These are phyloP conservation scores for Arxiozyma telluris DNA, from an alignment of 1,139 yeast genomes.

Conservation along the genomic window DNA sequence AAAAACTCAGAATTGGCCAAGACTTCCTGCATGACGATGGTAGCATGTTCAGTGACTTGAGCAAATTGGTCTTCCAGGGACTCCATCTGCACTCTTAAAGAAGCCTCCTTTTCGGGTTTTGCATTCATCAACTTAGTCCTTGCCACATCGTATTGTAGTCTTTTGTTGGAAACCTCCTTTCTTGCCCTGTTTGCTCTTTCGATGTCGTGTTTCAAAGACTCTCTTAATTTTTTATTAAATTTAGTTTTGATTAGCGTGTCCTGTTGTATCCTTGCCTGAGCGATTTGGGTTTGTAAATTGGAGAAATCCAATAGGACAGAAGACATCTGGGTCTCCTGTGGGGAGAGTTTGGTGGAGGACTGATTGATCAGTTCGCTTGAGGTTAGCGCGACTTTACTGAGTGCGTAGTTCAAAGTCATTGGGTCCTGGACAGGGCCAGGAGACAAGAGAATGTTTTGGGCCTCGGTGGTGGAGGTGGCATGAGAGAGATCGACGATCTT, in stretches of 20 bases:
- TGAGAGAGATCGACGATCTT: conserved; percentile 62
- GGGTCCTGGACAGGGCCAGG: conserved; percentile 60
- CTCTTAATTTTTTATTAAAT: conserved; percentile 60
- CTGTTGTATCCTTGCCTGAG: conserved; percentile 77
- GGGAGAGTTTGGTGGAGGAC: conserved; percentile 5
- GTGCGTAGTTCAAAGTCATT: conserved; percentile 77
- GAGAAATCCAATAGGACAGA: conserved; percentile 44
- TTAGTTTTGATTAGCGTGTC: conserved; percentile 63
- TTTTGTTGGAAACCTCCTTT: conserved; percentile 66
- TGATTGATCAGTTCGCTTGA: conserved; percentile 33
- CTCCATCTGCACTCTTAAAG: conserved; percentile 69
- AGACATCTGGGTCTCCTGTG: conserved; percentile 35
- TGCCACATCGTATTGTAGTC: conserved; percentile 74
- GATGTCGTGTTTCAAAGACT: conserved; percentile 56
- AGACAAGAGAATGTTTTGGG: conserved; percentile 61
- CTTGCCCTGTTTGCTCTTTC: conserved; percentile 64
- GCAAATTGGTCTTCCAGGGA: conserved; percentile 86
- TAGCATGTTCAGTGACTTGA: conserved; percentile 84
- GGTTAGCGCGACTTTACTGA: conserved; percentile 65
- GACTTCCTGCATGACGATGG: conserved; percentile 73
- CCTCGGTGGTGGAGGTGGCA: conserved; percentile 75
- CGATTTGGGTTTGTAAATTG: conserved; percentile 56
- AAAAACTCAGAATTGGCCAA: conserved; percentile 67
- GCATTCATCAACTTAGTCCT: conserved; percentile 61
- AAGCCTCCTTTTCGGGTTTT: conserved; percentile 66